Base-by-base conservation (phyloP, 768 basidiomycete species). In the Podaxis sp. region DNA sequence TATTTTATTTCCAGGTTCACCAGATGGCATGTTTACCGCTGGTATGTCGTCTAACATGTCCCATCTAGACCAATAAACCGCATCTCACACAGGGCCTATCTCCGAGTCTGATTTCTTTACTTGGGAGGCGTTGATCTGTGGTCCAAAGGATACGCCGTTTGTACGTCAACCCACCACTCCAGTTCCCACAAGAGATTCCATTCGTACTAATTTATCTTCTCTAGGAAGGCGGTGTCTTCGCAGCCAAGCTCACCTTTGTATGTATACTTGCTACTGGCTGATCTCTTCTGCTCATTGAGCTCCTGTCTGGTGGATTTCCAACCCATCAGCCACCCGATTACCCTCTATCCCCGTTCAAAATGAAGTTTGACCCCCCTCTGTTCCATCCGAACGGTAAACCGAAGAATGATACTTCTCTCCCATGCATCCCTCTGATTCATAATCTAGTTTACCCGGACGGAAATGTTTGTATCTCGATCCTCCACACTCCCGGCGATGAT, bases 301-400 rank as follows among this genome's bases (percentile, higher is more conserved):
- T 51, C 54, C 64, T 52, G 51, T 24, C 60, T 64, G 43, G 29
- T 66, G 54, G 64, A 55, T 60, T 27, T 51, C 36, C 19, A 29
- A 52, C 25, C 50, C 54, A 37, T 41, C 57, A 94, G 94, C 95
- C 95, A 0, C 72, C 82, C 41, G 97, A 99, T 72, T 99, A 99
- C 76, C 97, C 97, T 36, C 79, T 99, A 69, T 96, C 93, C 57
- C 97, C 97, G 19, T 98, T 98, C 88, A 98, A 95, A 79, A 98
- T 99, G 97, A 94, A 85, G 71, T 99, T 99, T 70, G 95, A 98
- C 50, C 97, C 97, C 2, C 96, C 96, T 2, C 74, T 99, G 59
- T 92, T 98, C 76, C 97, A 99, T 76, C 97, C 97, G 17, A 99
- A 99, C 74, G 91, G 97, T 96, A 67, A 75, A 91, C 77, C 57